phyloP scores from a whole-genome alignment of 108 stramenopile genomes.

The Stephanodiscus minutulus region DNA sequence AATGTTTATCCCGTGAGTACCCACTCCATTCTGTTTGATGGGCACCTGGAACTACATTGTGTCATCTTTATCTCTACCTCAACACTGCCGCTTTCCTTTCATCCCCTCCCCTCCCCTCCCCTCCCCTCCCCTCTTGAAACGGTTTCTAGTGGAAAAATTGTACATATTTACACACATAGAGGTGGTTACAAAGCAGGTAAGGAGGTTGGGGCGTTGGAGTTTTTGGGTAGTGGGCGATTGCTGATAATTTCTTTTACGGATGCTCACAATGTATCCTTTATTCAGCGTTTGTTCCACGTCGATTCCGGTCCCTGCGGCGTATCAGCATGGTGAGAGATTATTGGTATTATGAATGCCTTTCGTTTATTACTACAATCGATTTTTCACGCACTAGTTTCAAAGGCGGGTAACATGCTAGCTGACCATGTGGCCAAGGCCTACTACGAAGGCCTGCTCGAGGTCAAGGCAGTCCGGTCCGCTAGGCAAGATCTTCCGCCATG shows the following conservation, averaged over 20 bases:
- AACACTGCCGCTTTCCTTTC: too few species aligned
- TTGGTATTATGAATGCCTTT: not conserved
- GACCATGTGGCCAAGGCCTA: constrained; percentile 86
- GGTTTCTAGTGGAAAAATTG: constrained; percentile 66
- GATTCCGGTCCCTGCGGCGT: constrained; percentile 77
- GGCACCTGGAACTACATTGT: too few species aligned
- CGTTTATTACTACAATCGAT: not conserved
- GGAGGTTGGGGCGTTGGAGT: not conserved
- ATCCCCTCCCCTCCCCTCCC: too few species aligned
- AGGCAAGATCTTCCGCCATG: constrained; percentile 77
- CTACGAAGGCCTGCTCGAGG: constrained; percentile 90
- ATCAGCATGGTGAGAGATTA: constrained; percentile 58
- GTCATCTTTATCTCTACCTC: too few species aligned
- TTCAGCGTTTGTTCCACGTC: constrained; percentile 68
- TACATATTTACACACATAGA: constrained; percentile 90
- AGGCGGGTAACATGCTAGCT: constrained; percentile 87
- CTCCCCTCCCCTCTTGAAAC: too few species aligned
- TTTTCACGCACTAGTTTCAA: not conserved
- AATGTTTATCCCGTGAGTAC: constrained; percentile 76
- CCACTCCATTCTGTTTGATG: too few species aligned
- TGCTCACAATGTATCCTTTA: not conserved
- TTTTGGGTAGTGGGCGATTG: not conserved
- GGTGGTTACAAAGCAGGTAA: constrained; percentile 80
- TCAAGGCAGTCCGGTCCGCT: constrained; percentile 74
- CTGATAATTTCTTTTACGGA: constrained; percentile 1